Evolutionary conservation across 164 flowering plant genomes (phyloP).

Genomic region (Euptelea pleiosperma): DNA sequence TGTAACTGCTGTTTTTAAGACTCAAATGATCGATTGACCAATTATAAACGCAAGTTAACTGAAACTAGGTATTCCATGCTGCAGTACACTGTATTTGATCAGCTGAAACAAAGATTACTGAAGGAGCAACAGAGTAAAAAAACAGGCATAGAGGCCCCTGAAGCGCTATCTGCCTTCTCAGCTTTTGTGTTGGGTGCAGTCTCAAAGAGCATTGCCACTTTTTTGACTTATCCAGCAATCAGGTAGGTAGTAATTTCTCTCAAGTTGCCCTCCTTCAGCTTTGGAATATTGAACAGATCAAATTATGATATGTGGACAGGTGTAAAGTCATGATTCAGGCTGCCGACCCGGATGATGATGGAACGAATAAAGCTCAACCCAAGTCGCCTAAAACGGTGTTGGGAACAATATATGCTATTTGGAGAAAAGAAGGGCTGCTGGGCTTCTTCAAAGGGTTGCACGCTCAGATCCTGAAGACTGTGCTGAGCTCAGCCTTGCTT

Average conservation of each 20-base stretch:
- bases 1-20: too few relatives aligned
- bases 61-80: slow-evolving; percentile 2
- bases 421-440: slow-evolving; percentile 58
- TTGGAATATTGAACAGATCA: slow-evolving; percentile 1
- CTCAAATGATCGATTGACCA: too few relatives aligned
- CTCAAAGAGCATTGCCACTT: slow-evolving; percentile 75
- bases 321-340: slow-evolving; percentile 88
- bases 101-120: slow-evolving; percentile 61
- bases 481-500: slow-evolving; percentile 71
- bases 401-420: slow-evolving; percentile 40
- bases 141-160: slow-evolving; percentile 36
- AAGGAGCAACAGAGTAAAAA: slow-evolving; percentile 24
- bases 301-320: slow-evolving; percentile 32
- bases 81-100: slow-evolving; percentile 91
- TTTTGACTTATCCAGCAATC: slow-evolving; percentile 82
- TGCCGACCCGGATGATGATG: slow-evolving; percentile 49
- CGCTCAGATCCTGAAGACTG: slow-evolving; percentile 74
- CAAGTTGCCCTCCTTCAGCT: not conserved
- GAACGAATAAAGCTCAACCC: slow-evolving; percentile 19
- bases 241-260: slow-evolving; percentile 37
- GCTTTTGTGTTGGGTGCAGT: slow-evolving; percentile 77
- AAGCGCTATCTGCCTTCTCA: slow-evolving; percentile 68
- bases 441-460: slow-evolving; percentile 76
- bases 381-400: slow-evolving; percentile 35
- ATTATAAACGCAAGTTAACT: not conserved